These are phyloP conservation scores for Phlegmacium glaucopus DNA, from an alignment of 768 basidiomycete genomes.

Conservation along the genomic window DNA sequence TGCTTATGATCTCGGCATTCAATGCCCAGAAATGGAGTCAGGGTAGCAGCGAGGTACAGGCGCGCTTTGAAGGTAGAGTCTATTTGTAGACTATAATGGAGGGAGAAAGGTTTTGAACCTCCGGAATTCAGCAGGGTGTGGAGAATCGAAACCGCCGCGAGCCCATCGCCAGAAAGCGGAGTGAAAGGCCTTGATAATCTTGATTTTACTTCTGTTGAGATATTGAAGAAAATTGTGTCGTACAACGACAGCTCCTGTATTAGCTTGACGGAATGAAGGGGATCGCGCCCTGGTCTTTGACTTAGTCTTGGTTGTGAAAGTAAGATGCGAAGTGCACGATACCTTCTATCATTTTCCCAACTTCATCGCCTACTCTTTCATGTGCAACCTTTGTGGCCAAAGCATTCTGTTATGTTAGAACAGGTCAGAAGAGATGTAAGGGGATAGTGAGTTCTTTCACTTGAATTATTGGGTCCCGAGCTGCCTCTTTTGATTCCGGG, in stretches of 20 bases:
- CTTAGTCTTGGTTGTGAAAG: not conserved
- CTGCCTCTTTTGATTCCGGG: conserved; percentile 60
- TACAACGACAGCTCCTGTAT: conserved; percentile 75
- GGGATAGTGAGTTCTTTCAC: conserved; percentile 29
- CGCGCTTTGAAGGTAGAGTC: conserved; percentile 46
- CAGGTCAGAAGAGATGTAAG: not conserved
- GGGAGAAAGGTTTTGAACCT: conserved; percentile 29
- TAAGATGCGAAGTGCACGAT: not conserved
- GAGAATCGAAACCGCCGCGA: conserved; percentile 61
- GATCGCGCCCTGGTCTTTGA: conserved; percentile 59
- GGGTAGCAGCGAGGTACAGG: conserved; percentile 73
- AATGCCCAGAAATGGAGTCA: conserved; percentile 67
- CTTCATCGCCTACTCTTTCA: conserved; percentile 88
- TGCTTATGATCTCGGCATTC: conserved; percentile 65
- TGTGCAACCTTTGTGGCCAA: conserved; percentile 79
- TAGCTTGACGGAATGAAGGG: conserved; percentile 69
- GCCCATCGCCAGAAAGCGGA: conserved; percentile 35
- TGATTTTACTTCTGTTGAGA: conserved; percentile 42
- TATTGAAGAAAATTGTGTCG: conserved; percentile 53
- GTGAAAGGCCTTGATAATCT: conserved; percentile 40
- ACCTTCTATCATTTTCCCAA: conserved; percentile 95
- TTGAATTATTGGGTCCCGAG: conserved; percentile 59
- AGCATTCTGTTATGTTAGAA: conserved; percentile 46
- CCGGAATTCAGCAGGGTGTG: conserved; percentile 38
- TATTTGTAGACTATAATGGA: conserved; percentile 44